Evolutionary conservation across 495 filamentous ascomycete genomes (phyloP).

Genomic region (Daldinia bambusicola): DNA sequence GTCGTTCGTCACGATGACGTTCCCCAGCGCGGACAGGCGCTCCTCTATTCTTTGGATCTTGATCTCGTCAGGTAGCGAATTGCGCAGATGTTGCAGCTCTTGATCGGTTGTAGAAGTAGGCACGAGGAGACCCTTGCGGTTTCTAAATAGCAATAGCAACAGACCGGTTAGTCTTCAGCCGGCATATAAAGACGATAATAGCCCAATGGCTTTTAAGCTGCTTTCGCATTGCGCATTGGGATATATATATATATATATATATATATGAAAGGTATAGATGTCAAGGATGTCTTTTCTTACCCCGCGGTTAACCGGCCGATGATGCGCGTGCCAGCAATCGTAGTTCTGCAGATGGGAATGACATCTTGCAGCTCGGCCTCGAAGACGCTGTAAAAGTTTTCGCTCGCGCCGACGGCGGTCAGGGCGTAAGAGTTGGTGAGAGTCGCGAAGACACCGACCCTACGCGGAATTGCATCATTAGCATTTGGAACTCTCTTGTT

Average conservation of each 20-base stretch:
- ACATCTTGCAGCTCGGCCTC: conserved; percentile 97
- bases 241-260: not conserved
- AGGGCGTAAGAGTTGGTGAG: conserved; percentile 96
- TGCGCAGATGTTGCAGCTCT: conserved; percentile 95
- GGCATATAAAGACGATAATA: too few species aligned
- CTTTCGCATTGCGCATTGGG: too few species aligned
- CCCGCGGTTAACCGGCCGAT: conserved; percentile 94
- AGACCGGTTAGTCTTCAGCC: conserved; percentile 21
- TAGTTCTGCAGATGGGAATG: conserved; percentile 95
- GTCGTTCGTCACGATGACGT: conserved; percentile 96
- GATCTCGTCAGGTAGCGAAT: conserved; percentile 87
- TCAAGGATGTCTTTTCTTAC: conserved; percentile 59
- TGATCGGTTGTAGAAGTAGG: conserved; percentile 97
- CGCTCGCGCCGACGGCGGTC: conserved; percentile 91
- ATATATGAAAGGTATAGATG: too few species aligned
- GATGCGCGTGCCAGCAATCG: conserved; percentile 96
- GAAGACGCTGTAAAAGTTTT: conserved; percentile 98
- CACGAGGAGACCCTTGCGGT: conserved; percentile 95
- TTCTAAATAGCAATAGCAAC: conserved; percentile 68
- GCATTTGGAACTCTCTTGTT: conserved; percentile 10
- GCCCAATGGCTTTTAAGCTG: too few species aligned
- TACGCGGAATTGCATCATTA: conserved; percentile 55
- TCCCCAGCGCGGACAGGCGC: conserved; percentile 92
- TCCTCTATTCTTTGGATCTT: conserved; percentile 96
- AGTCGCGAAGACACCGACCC: conserved; percentile 95